Conservation (phyloP, 2,329 filamentous ascomycete species). For the Gaeumannomyces tritici region DNA sequence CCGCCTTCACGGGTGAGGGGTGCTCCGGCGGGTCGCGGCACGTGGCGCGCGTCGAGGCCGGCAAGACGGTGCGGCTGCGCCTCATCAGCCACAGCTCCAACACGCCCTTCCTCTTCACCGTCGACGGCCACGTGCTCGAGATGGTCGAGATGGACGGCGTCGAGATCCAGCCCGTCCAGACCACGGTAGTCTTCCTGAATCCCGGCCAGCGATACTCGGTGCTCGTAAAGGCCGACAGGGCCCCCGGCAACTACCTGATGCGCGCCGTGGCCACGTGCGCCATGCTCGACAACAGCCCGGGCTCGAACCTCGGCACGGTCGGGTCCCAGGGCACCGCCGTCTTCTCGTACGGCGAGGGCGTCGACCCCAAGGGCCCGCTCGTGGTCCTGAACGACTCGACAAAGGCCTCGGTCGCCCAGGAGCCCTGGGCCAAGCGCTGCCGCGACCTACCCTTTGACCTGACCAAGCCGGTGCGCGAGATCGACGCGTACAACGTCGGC, state of each 20-base stretch:
- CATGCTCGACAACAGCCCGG: constrained; percentile 1
- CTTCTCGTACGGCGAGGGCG: constrained; percentile 17
- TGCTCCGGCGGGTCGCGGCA: constrained; percentile 23
- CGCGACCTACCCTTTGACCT: constrained; percentile 24
- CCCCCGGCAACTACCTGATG: constrained; percentile 17
- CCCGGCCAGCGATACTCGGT: constrained; percentile 65
- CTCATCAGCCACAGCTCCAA: constrained; percentile 30
- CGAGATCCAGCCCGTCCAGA: constrained; percentile 31
- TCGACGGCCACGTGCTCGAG: constrained; percentile 26
- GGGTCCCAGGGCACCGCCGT: constrained; percentile 19
- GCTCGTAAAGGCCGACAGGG: constrained; percentile 50
- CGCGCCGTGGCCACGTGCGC: constrained; percentile 1
- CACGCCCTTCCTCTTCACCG: constrained; percentile 26
- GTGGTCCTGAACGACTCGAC: constrained; percentile 10
- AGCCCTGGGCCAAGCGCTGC: constrained; percentile 21
- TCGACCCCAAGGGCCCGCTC: constrained; percentile 11
- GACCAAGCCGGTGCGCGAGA: constrained; percentile 19
- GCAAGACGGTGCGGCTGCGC: constrained; percentile 20
- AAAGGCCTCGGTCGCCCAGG: constrained; percentile 9
- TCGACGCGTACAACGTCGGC: constrained; percentile 18
- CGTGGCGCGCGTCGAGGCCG: constrained; percentile 18
- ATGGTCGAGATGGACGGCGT: constrained; percentile 30
- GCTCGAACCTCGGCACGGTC: constrained; percentile 12
- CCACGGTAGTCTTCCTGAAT: constrained; percentile 53
- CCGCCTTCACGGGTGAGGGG: constrained; percentile 14